These are phyloP conservation scores for Neckera pumila DNA, from an alignment of 225 moss, liverwort and hornwort species.

Conservation along the genomic window DNA sequence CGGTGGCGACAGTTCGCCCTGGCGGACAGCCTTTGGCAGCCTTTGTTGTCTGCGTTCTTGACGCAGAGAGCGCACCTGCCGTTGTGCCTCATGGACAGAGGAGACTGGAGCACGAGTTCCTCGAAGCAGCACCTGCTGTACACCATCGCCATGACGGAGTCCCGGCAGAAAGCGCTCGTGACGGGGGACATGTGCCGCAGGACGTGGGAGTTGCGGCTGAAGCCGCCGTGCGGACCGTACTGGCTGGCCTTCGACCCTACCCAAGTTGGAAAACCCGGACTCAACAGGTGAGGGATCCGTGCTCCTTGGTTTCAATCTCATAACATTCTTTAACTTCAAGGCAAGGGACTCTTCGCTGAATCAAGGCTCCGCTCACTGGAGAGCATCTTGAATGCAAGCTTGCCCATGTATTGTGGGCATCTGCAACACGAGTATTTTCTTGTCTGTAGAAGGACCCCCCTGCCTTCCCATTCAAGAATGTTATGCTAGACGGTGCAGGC, in stretches of 20 bases:
- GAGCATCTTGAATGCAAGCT: neutral
- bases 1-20: slow-evolving; percentile 7
- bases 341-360: neutral
- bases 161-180: slow-evolving; percentile 2
- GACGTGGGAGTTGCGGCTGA: slow-evolving; percentile 29
- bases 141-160: slow-evolving; percentile 4
- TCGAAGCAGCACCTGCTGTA: neutral
- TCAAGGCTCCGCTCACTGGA: neutral
- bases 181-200: slow-evolving; percentile 21
- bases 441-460: neutral
- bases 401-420: neutral
- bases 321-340: neutral
- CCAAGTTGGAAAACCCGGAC: slow-evolving; percentile 10
- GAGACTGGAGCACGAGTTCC: neutral
- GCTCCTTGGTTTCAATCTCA: neutral
- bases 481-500: neutral
- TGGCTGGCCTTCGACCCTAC: slow-evolving; percentile 26
- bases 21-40: slow-evolving; percentile 24
- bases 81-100: slow-evolving; percentile 4
- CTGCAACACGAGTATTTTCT: neutral
- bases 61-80: slow-evolving; percentile 18
- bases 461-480: neutral
- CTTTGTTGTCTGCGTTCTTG: neutral
- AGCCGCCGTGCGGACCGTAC: slow-evolving; percentile 17
- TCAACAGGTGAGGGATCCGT: neutral